Evolutionary conservation across 352 stramenopile species (phyloP).

Genomic region (Globisporangium lucens): DNA sequence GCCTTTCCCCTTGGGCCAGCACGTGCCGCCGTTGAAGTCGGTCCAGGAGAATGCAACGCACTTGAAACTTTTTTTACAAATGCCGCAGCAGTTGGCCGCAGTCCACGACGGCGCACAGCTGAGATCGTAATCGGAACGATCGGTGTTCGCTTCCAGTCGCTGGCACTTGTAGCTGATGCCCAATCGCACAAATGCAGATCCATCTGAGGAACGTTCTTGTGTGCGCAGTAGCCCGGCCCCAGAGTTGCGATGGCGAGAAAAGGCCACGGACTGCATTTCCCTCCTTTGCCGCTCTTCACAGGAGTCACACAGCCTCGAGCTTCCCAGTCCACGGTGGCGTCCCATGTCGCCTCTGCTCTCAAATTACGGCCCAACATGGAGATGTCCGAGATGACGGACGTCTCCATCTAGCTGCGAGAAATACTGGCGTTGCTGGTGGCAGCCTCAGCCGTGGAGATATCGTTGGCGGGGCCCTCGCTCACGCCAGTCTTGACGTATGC

Average conservation of each 20-base stretch:
- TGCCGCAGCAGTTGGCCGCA: constrained; percentile 11
- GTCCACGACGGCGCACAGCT: not conserved
- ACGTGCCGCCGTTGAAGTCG: constrained; percentile 35
- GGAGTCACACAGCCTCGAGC: not conserved
- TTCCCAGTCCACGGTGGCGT: not conserved
- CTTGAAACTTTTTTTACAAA: not conserved
- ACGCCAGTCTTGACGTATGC: constrained; percentile 27
- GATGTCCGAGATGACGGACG: not conserved
- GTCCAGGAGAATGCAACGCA: constrained; percentile 11
- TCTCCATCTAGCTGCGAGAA: not conserved
- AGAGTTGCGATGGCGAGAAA: not conserved
- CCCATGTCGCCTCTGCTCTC: not conserved
- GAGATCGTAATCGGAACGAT: not conserved
- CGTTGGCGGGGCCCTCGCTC: not conserved
- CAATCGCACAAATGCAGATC: not conserved
- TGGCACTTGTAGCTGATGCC: constrained; percentile 11
- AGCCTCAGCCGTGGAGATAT: no score
- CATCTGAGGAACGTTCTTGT: constrained; percentile 5
- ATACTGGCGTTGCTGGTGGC: not conserved
- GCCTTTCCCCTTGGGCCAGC: constrained; percentile 41
- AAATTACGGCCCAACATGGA: not conserved
- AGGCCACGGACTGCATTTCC: not conserved
- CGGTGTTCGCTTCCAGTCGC: not conserved
- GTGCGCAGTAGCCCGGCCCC: not conserved
- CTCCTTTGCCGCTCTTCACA: not conserved